Conservation (phyloP, 2,329 filamentous ascomycete genomes). For the Arthroderma uncinatum region DNA sequence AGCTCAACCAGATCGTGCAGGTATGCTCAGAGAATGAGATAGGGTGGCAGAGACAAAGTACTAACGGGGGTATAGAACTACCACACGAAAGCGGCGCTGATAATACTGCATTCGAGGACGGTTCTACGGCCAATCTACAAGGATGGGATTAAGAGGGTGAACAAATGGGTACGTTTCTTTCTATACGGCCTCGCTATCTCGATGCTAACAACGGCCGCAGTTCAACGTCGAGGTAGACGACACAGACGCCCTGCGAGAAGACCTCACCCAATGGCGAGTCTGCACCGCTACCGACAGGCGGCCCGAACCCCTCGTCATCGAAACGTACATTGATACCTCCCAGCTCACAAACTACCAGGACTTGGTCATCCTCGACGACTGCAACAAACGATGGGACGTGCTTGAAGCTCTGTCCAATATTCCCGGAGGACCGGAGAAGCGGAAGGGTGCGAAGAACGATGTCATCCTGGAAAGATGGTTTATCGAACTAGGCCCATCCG, state of each 20-base stretch:
- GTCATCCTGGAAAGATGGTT: slow-evolving; percentile 86
- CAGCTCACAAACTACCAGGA: slow-evolving; percentile 73
- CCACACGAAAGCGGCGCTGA: slow-evolving; percentile 73
- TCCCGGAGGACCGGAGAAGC: slow-evolving; percentile 20
- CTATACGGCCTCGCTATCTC: background rate
- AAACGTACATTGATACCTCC: slow-evolving; percentile 75
- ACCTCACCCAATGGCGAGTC: slow-evolving; percentile 69
- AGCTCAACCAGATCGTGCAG: slow-evolving; percentile 89
- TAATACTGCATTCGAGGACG: slow-evolving; percentile 72
- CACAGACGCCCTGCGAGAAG: slow-evolving; percentile 73
- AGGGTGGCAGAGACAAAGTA: background rate
- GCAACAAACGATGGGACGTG: slow-evolving; percentile 88
- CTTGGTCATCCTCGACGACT: slow-evolving; percentile 75
- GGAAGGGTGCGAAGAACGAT: slow-evolving; percentile 43
- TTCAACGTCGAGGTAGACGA: slow-evolving; percentile 94
- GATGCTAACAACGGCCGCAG: slow-evolving; percentile 37
- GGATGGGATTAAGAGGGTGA: slow-evolving; percentile 53
- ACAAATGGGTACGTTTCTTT: slow-evolving; percentile 67
- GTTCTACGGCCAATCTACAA: slow-evolving; percentile 51
- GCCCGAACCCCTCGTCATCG: slow-evolving; percentile 76
- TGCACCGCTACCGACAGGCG: slow-evolving; percentile 65
- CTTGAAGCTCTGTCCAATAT: slow-evolving; percentile 65
- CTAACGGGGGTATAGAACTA: slow-evolving; percentile 60
- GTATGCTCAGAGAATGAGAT: slow-evolving; percentile 39
- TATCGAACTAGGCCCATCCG: slow-evolving; percentile 60